phyloP scores from a whole-genome alignment of 352 stramenopile genomes.

The Globisporangium takayamanum region DNA sequence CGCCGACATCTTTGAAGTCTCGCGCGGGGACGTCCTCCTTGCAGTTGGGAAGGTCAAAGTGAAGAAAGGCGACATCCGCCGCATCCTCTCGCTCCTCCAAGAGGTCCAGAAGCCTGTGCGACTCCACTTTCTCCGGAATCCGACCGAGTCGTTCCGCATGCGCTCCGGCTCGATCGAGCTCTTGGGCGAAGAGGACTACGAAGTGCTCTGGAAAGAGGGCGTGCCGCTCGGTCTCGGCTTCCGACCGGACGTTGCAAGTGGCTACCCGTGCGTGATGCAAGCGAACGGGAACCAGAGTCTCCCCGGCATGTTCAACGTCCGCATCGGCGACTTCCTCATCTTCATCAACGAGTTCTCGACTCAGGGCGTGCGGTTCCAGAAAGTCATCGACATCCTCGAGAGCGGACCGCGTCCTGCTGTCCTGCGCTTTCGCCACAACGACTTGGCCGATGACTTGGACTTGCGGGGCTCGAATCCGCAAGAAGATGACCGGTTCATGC shows the following conservation, averaged over 20 bases:
- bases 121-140: slow-evolving; percentile 67
- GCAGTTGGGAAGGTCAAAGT: slow-evolving; percentile 71
- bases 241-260: slow-evolving; percentile 64
- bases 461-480: slow-evolving; percentile 56
- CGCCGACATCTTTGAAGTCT: slow-evolving; percentile 81
- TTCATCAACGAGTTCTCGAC: slow-evolving; percentile 88
- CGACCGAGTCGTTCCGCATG: slow-evolving; percentile 60
- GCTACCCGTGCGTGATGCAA: slow-evolving; percentile 72
- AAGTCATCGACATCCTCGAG: slow-evolving; percentile 83
- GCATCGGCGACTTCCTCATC: slow-evolving; percentile 65
- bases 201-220: slow-evolving; percentile 83
- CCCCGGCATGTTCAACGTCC: slow-evolving; percentile 85
- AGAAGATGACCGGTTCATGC: slow-evolving; percentile 57
- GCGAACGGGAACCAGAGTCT: slow-evolving; percentile 71
- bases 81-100: slow-evolving; percentile 67
- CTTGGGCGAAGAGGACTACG: slow-evolving; percentile 80
- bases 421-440: slow-evolving; percentile 79
- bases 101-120: slow-evolving; percentile 80
- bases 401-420: slow-evolving; percentile 69
- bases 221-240: slow-evolving; percentile 79
- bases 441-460: slow-evolving; percentile 42
- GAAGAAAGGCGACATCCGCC: slow-evolving; percentile 75
- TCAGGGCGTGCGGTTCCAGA: slow-evolving; percentile 75
- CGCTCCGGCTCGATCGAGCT: slow-evolving; percentile 66
- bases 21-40: slow-evolving; percentile 69